Base-by-base conservation (phyloP, 768 basidiomycete species). In the Paxillus ammoniavirescens region DNA sequence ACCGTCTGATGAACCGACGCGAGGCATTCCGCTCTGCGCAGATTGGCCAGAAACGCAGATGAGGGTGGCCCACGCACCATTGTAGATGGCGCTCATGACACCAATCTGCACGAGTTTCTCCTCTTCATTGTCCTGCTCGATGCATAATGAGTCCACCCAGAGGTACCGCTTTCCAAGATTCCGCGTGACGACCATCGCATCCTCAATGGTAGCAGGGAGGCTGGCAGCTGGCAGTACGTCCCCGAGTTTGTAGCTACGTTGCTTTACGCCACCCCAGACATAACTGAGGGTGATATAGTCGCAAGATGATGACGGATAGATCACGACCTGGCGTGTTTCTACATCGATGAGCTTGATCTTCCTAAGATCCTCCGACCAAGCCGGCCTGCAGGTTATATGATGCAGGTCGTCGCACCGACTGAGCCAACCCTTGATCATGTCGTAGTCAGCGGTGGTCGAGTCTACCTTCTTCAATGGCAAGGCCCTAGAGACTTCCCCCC, bases 61-160 rank as follows among this genome's bases (percentile, higher is more conserved):
- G 36, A 62, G 54, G 8, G 54, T 65, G 2, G 43, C 57, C 54
- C 53, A 61, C 0, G 53, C 47, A 4, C 55, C 55, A 12, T 41
- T 57, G 48, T 49, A 65, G 6, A 65, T 58, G 14, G 54, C 49
- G 12, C 61, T 51, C 61, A 54, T 63, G 38, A 60, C n/a, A 2
- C 52, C 36, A 10, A 61, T 57, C 15, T 65, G 57, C 15, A 18
- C 8, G 6, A 26, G 23, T 44, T 52, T 58, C 42, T 64, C 57
- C 8, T 3, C 38, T 14, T 5, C 9, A 18, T 61, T 14, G 10
- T 13, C 47, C 8, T 61, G 58, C 13, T 62, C 33, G 14, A 64
- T 63, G 40, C 57, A 63, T 18, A 65, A 21, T 2, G 57, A 57
- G 9, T 65, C 57, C 0, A 40, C 55, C 61, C 61, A 65, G 33